Percentiles rank a stretch among this genome's conserved stretches.
phyloP scores from a whole-genome alignment of 345 rosid genomes.

The Lumnitzera littorea region DNA sequence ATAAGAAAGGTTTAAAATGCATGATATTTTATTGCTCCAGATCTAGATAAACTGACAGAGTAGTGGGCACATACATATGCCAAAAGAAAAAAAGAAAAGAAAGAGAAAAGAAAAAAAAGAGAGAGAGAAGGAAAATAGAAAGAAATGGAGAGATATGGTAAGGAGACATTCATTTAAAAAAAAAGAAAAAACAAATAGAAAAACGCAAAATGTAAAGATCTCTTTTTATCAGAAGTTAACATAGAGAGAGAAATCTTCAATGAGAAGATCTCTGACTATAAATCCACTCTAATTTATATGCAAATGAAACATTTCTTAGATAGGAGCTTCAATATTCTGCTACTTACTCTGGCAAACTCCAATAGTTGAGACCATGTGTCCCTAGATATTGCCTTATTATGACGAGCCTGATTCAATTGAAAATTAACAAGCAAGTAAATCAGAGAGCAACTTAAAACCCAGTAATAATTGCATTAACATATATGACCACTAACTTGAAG shows the following conservation, averaged over 20 bases:
- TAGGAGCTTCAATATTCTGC: neutral
- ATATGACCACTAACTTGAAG: too few relatives aligned
- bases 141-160: too few relatives aligned
- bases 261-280: too few relatives aligned
- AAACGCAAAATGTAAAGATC: neutral
- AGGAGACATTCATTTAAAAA: neutral
- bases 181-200: neutral
- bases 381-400: conserved; percentile 92
- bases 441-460: neutral
- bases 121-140: neutral
- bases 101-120: neutral
- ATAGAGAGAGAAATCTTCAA: too few relatives aligned
- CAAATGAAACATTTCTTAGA: neutral
- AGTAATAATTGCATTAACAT: neutral
- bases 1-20: too few relatives aligned
- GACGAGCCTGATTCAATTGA: conserved; percentile 57
- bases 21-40: too few relatives aligned
- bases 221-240: too few relatives aligned
- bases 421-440: neutral
- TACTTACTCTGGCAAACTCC: conserved; percentile 83
- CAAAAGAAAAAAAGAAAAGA: too few relatives aligned
- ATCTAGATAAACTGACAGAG: too few relatives aligned
- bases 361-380: conserved; percentile 95
- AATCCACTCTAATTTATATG: too few relatives aligned
- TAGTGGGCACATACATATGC: too few relatives aligned